Percentiles rank a stretch among this genome's conserved stretches.
Conservation (phyloP, 2,329 filamentous ascomycete species). For the Nothopassalora personata region DNA sequence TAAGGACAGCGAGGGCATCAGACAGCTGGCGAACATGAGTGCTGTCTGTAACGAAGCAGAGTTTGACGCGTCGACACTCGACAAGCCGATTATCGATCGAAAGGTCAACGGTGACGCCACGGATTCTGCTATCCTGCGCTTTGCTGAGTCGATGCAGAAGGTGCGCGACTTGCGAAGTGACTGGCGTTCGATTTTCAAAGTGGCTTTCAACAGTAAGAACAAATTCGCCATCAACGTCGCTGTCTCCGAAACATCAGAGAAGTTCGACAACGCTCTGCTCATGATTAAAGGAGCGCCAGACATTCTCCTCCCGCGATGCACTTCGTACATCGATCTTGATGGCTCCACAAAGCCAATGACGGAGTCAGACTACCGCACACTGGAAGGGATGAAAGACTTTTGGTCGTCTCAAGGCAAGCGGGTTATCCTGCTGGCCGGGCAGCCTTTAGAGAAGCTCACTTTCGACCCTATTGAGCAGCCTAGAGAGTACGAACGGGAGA, state of each 20-base stretch:
- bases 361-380: slow-evolving; percentile 48
- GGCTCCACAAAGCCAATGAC: slow-evolving; percentile 52
- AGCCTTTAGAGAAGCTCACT: slow-evolving; percentile 55
- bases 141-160: slow-evolving; percentile 60
- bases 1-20: slow-evolving; percentile 37
- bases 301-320: slow-evolving; percentile 61
- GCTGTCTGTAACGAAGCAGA: slow-evolving; percentile 71
- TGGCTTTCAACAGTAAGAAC: slow-evolving; percentile 74
- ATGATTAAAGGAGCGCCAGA: slow-evolving; percentile 79
- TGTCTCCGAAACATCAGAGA: slow-evolving; percentile 30
- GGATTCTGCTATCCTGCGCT: slow-evolving; percentile 67
- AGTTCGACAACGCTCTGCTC: slow-evolving; percentile 42
- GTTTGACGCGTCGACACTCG: slow-evolving; percentile 61
- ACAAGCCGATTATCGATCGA: slow-evolving; percentile 55
- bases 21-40: slow-evolving; percentile 56
- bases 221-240: slow-evolving; percentile 72
- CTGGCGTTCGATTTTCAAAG: slow-evolving; percentile 62
- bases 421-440: slow-evolving; percentile 59
- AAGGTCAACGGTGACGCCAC: slow-evolving; percentile 71
- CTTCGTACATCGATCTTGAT: slow-evolving; percentile 51
- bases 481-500: slow-evolving; percentile 50
- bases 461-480: slow-evolving; percentile 44
- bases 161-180: slow-evolving; percentile 55
- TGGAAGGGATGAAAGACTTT: slow-evolving; percentile 57
- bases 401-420: slow-evolving; percentile 67